Percentiles rank a stretch among this genome's conserved stretches.
phyloP scores from a whole-genome alignment of 306 rosid genomes.

The Aeschynomene evenia region DNA sequence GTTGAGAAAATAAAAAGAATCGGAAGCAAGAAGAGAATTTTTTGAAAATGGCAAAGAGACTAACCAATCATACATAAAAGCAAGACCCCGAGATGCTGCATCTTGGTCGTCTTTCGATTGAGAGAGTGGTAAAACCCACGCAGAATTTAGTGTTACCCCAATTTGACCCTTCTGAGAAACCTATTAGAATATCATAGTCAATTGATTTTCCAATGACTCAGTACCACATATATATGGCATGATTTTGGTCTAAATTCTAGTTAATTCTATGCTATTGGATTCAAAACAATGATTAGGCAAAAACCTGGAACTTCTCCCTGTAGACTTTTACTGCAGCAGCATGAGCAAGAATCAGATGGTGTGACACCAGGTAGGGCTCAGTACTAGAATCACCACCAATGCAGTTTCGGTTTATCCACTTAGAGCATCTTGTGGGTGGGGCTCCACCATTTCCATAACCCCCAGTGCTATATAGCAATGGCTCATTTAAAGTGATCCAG shows the following conservation, averaged over 20 bases:
- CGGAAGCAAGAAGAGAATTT: background rate
- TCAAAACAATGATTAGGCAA: background rate
- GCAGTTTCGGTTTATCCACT: conserved; percentile 39
- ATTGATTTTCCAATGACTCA: background rate
- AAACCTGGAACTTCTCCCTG: conserved; percentile 49
- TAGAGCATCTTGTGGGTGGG: conserved; percentile 58
- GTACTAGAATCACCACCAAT: conserved; percentile 48
- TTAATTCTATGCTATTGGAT: background rate
- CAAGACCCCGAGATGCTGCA: conserved; percentile 46
- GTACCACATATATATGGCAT: conserved; percentile 8
- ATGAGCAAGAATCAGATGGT: conserved; percentile 58
- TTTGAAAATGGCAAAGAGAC: background rate
- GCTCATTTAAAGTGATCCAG: conserved; percentile 73
- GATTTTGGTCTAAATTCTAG: background rate
- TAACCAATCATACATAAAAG: conserved; percentile 57
- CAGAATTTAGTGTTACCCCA: conserved; percentile 53
- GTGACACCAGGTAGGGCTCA: conserved; percentile 55
- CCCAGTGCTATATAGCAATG: conserved; percentile 27
- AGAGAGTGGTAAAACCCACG: conserved; percentile 51
- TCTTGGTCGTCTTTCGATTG: conserved; percentile 40
- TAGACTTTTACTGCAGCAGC: conserved; percentile 61
- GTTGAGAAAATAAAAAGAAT: background rate
- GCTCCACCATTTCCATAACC: conserved; percentile 48
- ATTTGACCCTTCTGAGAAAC: conserved; percentile 56
- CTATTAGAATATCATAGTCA: conserved; percentile 29